These are phyloP conservation scores for Bathelium albidoporum DNA, from an alignment of 495 filamentous ascomycete species.

Conservation along the genomic window DNA sequence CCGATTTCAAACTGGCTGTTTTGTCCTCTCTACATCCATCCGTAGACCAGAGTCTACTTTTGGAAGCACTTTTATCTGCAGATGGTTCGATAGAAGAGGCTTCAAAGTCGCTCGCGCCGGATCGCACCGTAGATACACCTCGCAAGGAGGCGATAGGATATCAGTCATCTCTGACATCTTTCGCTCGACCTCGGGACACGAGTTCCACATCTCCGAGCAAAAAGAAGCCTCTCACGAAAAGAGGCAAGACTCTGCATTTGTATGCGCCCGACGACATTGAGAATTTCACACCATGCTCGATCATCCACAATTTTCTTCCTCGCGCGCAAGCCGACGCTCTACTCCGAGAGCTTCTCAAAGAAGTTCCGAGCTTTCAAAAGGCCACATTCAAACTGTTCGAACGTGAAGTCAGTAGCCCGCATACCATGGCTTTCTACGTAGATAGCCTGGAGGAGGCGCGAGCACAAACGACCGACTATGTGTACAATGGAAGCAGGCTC, in stretches of 20 bases:
- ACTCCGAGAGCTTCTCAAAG: conserved; percentile 62
- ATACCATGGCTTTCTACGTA: conserved; percentile 74
- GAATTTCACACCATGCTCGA: conserved; percentile 72
- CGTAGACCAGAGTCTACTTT: conserved; percentile 50
- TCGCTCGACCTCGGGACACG: conserved; percentile 4
- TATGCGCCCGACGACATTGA: conserved; percentile 71
- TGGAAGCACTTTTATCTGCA: conserved; percentile 68
- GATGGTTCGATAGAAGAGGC: conserved; percentile 66
- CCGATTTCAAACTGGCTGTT: conserved; percentile 78
- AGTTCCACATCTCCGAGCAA: not conserved
- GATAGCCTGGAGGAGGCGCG: conserved; percentile 48
- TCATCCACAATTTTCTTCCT: conserved; percentile 85
- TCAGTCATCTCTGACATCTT: conserved; percentile 47
- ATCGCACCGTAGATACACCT: conserved; percentile 18
- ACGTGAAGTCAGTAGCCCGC: conserved; percentile 67
- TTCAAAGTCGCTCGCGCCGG: conserved; percentile 39
- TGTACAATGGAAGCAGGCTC: conserved; percentile 68
- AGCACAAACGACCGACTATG: conserved; percentile 65
- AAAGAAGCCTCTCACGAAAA: conserved; percentile 49
- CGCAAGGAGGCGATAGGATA: conserved; percentile 37
- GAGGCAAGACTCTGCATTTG: conserved; percentile 72
- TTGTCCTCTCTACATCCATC: conserved; percentile 64
- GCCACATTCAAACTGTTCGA: conserved; percentile 79
- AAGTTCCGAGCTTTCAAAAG: conserved; percentile 62
- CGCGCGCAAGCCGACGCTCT: conserved; percentile 57